Evolutionary conservation across 768 basidiomycete species (phyloP).

Genomic region (Mycena olivaceomarginata): DNA sequence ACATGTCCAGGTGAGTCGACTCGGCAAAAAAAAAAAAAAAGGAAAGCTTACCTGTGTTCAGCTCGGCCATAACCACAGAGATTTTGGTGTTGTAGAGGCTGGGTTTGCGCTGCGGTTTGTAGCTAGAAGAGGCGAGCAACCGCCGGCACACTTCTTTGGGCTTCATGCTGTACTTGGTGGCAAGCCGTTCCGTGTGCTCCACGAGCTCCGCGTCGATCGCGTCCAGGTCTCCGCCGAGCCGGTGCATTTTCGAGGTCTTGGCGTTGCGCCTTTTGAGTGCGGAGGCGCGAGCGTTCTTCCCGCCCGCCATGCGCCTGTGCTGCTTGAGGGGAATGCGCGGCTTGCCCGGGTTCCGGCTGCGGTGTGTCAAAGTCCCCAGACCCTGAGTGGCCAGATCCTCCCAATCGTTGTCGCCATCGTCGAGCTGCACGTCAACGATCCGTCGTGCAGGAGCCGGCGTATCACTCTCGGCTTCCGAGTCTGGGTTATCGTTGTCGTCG

Average conservation of each 20-base stretch:
- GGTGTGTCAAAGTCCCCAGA: slow-evolving; percentile 17
- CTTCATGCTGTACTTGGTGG: slow-evolving; percentile 8
- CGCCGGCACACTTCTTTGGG: neutral
- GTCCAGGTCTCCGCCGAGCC: neutral
- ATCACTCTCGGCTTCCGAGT: neutral
- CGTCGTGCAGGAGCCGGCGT: slow-evolving; percentile 5
- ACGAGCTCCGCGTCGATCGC: neutral
- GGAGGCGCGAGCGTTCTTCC: slow-evolving; percentile 7
- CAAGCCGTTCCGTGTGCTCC: neutral
- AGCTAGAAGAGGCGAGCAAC: neutral
- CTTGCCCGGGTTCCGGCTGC: slow-evolving; percentile 17
- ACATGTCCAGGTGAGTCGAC: neutral
- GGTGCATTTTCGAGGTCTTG: slow-evolving; percentile 6
- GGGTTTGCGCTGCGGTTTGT: no score
- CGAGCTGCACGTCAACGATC: slow-evolving; percentile 7
- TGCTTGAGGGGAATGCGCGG: neutral
- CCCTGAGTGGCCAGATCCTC: neutral
- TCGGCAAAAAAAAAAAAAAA: neutral
- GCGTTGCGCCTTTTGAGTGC: neutral
- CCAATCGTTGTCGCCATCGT: slow-evolving; percentile 1
- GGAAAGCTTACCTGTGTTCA: slow-evolving; percentile 4
- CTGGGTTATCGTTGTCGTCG: neutral
- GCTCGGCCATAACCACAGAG: neutral
- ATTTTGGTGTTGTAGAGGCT: no score
- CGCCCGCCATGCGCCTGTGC: neutral